Evolutionary conservation across 78 protist species (phyloP), one percentile per base, ranked within the genome.

Genomic region (Neovahlkampfia damariscottae): DNA sequence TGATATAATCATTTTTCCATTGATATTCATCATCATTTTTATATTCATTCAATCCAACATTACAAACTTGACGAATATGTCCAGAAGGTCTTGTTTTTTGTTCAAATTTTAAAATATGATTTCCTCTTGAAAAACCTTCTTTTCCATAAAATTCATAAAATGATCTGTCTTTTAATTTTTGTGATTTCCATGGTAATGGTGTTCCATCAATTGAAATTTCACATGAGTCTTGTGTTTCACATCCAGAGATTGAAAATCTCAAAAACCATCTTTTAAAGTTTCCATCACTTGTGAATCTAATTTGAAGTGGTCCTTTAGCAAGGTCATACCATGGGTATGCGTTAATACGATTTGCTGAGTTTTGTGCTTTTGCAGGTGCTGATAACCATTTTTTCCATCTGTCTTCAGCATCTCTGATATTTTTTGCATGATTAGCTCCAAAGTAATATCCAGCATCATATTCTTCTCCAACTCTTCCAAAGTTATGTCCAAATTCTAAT

Each of bases 401-500:
- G 72, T 38, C 35, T 28, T 69, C 37, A 28, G 72, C 35, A n/a
- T n/a, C n/a, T 10, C 67, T 9, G 10, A 40, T 69, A 9, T 29
- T 69, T 28, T 69, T 40, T 28, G 70, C 35, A 40, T 69, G 27
- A 40, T 38, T 40, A n/a, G 70, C 72, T 9, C 67, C 10, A 40
- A 38, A 69, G 70, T 38, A 28, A n/a, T n/a, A 9, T 9, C 72
- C 72, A 40, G 27, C 72, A 40, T 69, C 72, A 40, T 69, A 69
- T 40, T 69, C 72, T 10, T 69, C 72, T 9, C 72, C 72, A n/a
- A 69, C 72, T 28, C 35, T 69, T 9, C 27, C 72, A 10, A 69
- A 69, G 72, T 69, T 69, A 10, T 69, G 72, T 10, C 72, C 72
- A 28, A 69, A 38, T 69, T 69, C 72, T n/a, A n/a, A n/a, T n/a